These are phyloP conservation scores for Sugiyamaella castrensis DNA, from an alignment of 1,139 yeast genomes.

Conservation along the genomic window DNA sequence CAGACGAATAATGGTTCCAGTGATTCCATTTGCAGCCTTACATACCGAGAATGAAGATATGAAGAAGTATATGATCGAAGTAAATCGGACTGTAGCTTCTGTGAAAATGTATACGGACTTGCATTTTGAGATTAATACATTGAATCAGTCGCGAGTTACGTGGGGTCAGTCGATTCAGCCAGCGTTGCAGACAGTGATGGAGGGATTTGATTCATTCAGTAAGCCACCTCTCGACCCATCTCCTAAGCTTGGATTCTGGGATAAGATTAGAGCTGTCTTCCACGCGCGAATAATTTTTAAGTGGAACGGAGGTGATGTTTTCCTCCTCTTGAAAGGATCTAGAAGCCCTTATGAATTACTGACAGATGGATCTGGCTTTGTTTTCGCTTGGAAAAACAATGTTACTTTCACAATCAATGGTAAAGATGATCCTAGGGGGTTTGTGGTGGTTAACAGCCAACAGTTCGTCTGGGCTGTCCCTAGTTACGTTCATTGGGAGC, in stretches of 20 bases:
- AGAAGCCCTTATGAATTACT: constrained; percentile 70
- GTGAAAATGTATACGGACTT: constrained; percentile 70
- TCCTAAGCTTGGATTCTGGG: constrained; percentile 79
- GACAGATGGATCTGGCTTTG: constrained; percentile 74
- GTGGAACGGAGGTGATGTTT: constrained; percentile 51
- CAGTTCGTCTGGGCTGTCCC: constrained; percentile 70
- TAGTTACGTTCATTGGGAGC: constrained; percentile 36
- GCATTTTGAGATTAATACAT: constrained; percentile 53
- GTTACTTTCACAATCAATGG: constrained; percentile 62
- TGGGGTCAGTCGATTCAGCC: constrained; percentile 90
- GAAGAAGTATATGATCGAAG: constrained; percentile 53
- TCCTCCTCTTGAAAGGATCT: constrained; percentile 62
- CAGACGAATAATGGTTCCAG: constrained; percentile 60
- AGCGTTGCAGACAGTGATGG: constrained; percentile 77
- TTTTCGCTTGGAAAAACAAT: constrained; percentile 70
- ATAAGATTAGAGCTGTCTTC: constrained; percentile 57
- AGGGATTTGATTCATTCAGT: constrained; percentile 77
- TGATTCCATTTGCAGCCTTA: constrained; percentile 47
- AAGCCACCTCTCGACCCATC: constrained; percentile 83
- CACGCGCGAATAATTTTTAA: constrained; percentile 53
- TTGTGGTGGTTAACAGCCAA: constrained; percentile 63
- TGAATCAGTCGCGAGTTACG: constrained; percentile 61
- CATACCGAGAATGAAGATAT: constrained; percentile 36
- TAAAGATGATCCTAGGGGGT: constrained; percentile 56
- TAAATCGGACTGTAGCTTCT: constrained; percentile 75